Evolutionary conservation across 768 basidiomycete species (phyloP), one percentile per base, ranked within the genome.

Genomic region (Amanita jacksonii): DNA sequence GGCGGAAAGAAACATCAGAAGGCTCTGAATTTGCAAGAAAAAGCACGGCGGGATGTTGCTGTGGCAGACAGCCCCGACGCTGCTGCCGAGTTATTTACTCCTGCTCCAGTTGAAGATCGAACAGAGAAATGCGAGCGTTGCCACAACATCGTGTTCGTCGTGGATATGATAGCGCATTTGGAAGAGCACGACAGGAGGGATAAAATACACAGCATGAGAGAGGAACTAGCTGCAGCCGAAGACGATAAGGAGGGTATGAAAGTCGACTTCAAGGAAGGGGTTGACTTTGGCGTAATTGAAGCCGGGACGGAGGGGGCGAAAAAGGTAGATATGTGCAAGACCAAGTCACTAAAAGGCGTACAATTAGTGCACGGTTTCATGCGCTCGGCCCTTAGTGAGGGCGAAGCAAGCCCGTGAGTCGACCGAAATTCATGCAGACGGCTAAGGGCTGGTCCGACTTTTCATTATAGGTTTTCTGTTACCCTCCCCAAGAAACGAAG

Each of bases 221-320:
- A 61, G 1, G 62, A 62, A 15, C 52, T 69, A 5, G 67, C 63
- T 4, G 62, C 63, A 25, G 66, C 73, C 1, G 65, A 69, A 35
- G 59, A 62, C 23, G 71, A 78, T 52, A 75, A 73, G 45, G 58
- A 71, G 28, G 72, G 68, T 1, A 57, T 76, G 9, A 55, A 52
- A 5, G 67, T 79, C 20, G 62, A 55, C 31, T 57, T 55, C 20
- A 54, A 63, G 22, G 59, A 58, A 4, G 72, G 67, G 1, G 32
- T 76, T 5, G 62, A 76, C 55, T 74, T 77, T 49, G 74, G 69
- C 3, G 56, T 77, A 31, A 48, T 77, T 18, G 66, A 67, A 30
- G 23, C 25, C 5, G 43, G 34, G 12, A 13, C 34, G 1, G 24
- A 22, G 2, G 58, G 60, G n/a, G 63, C 62, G 35, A 38, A 56